phyloP scores from a whole-genome alignment of 202 grass and related monocot species.

The Musa balbisiana region DNA sequence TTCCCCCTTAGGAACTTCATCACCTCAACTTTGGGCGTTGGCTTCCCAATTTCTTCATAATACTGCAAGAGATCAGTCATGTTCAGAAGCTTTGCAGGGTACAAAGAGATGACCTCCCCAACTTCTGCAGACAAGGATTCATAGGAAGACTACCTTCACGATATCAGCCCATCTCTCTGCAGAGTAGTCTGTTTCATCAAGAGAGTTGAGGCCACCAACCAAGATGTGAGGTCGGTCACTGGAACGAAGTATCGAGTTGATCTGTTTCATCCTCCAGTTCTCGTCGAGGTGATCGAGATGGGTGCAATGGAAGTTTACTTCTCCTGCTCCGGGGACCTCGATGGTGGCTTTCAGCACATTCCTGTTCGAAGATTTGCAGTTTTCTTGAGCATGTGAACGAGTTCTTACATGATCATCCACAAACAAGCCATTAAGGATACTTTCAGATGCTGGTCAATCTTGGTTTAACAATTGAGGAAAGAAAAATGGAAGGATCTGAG shows the following conservation, averaged over 20 bases:
- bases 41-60: constrained; percentile 94
- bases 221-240: constrained; percentile 68
- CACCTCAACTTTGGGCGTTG: constrained; percentile 89
- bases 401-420: background rate
- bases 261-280: constrained; percentile 88
- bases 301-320: constrained; percentile 87
- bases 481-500: too few species aligned
- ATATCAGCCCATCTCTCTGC: constrained; percentile 78
- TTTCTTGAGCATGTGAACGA: background rate
- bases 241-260: constrained; percentile 64
- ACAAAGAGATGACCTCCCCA: background rate
- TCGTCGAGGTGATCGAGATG: constrained; percentile 98
- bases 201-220: constrained; percentile 80
- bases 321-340: constrained; percentile 68
- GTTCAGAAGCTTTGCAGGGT: background rate
- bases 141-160: constrained; percentile 47
- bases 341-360: constrained; percentile 89
- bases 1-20: constrained; percentile 83
- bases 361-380: constrained; percentile 28
- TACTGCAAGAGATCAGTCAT: constrained; percentile 39
- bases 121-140: background rate
- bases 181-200: constrained; percentile 88
- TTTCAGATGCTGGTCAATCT: too few species aligned
- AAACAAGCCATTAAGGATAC: background rate
- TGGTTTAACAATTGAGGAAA: too few species aligned